These are phyloP conservation scores for Penicillium sp. DNA, from an alignment of 2,329 filamentous ascomycete species.

Conservation along the genomic window DNA sequence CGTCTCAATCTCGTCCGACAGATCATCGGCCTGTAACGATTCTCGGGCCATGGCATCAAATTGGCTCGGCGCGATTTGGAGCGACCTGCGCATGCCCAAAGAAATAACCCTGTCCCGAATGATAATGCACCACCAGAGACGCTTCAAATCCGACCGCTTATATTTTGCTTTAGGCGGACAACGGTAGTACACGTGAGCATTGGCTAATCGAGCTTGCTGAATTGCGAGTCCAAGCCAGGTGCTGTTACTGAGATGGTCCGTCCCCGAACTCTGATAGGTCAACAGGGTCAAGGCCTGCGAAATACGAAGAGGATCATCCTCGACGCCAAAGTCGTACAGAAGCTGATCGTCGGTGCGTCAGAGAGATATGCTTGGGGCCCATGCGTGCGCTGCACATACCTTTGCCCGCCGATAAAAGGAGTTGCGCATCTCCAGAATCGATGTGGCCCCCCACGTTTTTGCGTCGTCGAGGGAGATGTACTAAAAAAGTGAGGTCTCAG, in stretches of 20 bases:
- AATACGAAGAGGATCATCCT: neutral
- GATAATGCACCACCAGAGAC: neutral
- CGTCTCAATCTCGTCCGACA: neutral
- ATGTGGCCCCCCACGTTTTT: neutral
- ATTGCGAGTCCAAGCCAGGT: neutral
- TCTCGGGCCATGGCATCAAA: neutral
- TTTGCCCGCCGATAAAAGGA: constrained; percentile 1
- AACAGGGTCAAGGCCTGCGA: neutral
- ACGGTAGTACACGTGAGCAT: neutral
- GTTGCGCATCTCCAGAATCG: constrained; percentile 1
- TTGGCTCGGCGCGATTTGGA: neutral
- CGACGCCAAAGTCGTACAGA: constrained; percentile 1
- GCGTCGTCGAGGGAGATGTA: constrained; percentile 1
- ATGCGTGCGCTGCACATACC: neutral
- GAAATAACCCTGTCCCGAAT: neutral
- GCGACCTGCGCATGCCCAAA: neutral
- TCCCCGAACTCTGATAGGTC: neutral
- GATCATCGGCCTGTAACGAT: neutral
- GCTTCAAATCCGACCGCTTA: neutral
- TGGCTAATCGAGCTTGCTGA: neutral
- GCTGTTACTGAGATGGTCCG: neutral
- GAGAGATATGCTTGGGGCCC: too few species aligned
- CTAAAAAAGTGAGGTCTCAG: neutral
- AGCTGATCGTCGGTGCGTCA: neutral
- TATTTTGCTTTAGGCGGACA: neutral